Evolutionary conservation across 345 rosid species (phyloP), one percentile per base, ranked within the genome.

Genomic region (Acer yangbiense): DNA sequence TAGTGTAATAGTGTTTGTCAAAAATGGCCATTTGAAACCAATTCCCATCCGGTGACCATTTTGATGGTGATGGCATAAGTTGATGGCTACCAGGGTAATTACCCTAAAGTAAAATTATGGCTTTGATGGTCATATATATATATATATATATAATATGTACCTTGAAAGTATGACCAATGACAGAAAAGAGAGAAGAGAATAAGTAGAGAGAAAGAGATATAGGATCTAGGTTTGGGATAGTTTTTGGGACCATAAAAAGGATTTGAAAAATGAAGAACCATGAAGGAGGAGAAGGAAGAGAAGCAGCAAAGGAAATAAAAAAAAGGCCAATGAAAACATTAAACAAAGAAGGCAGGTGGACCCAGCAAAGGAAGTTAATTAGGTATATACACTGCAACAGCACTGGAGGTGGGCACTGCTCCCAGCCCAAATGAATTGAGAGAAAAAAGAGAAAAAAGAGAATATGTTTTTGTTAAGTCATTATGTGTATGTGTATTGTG

Each of bases 161-260:
- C 41, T 25, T 14, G 69, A 62, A 44, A 62, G 16, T 27, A 50
- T 64, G 69, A 65, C 63, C n/a, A 8, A 25, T 65, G n/a, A 32
- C 50, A 18, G 70, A 32, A 65, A 29, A 75, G 62, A 50, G 13
- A 27, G 50, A 65, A 58, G 25, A 52, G 60, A 75, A 65, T 48
- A 65, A 64, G 44, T 16, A 18, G 61, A 62, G 68, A 16, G 4
- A 50, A 16, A 32, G 35, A 32, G 2, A 32, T 3, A 43, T 46
- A 5, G 71, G 71, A 75, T 75, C 63, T 65, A 54, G 71, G 20
- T 5, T 29, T 10, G 10, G 29, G 54, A 20, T 17, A 18, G 77
- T 27, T 74, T 75, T 20, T 29, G 71, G 78, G 71, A 48, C 71
- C 63, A 66, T 64, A 65, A 75, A 52, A 65, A 50, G 77, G 48